Evolutionary conservation across 352 stramenopile species (phyloP), one percentile per base, ranked within the genome.

Genomic region (Phytophthora pinifolia): DNA sequence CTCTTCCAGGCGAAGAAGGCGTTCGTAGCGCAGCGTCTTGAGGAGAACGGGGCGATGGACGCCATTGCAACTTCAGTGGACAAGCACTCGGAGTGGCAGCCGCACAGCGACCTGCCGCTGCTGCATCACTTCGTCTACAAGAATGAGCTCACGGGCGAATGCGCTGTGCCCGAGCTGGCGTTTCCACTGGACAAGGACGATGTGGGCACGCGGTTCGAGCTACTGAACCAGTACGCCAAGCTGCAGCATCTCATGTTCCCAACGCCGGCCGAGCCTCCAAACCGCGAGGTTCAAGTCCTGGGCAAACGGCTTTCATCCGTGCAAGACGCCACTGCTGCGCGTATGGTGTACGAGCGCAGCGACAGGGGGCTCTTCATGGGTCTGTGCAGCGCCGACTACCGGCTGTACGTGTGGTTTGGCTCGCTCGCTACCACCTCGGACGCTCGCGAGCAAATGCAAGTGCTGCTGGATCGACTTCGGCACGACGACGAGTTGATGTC

Each of bases 81-180:
- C 36, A 42, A 52, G 10, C 46, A 59, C 52, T 55, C 50, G 0
- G 22, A 58, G 6, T 89, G 79, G 79, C 59, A 70, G 45, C 77
- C 76, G 1, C 79, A 89, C 49, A 50, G 42, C 17, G 72, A 88
- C 41, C 53, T 89, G 14, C 75, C 72, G 7, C 52, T 87, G 37
- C 44, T 89, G 35, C 69, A 76, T 42, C 79, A 89, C 55, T 88
- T 88, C 38, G 62, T 86, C 9, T 86, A 72, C 73, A 87, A 88
- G 63, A 85, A 81, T 37, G 79, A 89, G 59, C 62, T 74, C 33
- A 83, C 76, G 1, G 75, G 76, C 8, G 76, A 87, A 50, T 89
- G 79, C 22, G 70, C 71, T 0, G 30, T 60, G 13, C 70, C 79
- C 0, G 54, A 67, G 29, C 60, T 83, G 14, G 45, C 59, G 6